These are phyloP conservation scores for Crithidia expoeki DNA, from an alignment of 208 protist genomes.

Conservation along the genomic window DNA sequence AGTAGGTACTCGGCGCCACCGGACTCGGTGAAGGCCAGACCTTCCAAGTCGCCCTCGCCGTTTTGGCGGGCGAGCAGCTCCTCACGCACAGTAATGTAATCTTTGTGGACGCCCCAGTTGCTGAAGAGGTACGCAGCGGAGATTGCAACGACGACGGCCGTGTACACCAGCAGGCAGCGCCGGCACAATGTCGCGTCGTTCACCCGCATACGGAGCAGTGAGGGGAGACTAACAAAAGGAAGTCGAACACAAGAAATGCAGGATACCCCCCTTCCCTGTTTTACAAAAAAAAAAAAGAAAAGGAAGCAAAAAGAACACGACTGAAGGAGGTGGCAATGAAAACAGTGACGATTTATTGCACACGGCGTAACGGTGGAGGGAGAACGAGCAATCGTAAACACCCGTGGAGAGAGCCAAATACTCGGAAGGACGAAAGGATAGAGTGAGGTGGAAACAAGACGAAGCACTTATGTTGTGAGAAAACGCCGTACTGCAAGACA, in stretches of 20 bases:
- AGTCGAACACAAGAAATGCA: background rate
- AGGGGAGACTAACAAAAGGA: background rate
- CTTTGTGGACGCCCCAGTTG: conserved; percentile 23
- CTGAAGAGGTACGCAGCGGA: conserved; percentile 20
- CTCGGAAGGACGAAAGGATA: too few species aligned
- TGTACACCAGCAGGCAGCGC: conserved; percentile 27
- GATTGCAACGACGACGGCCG: conserved; percentile 11
- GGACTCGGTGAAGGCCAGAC: conserved; percentile 23
- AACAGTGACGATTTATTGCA: background rate
- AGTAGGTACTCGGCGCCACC: conserved; percentile 32
- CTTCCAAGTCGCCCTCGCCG: conserved; percentile 7
- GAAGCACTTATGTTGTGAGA: too few species aligned
- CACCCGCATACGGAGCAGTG: background rate
- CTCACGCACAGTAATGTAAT: conserved; percentile 11
- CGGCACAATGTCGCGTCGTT: conserved; percentile 11
- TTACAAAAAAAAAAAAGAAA: background rate
- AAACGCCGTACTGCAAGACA: too few species aligned
- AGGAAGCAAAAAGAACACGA: background rate
- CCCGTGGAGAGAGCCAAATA: too few species aligned
- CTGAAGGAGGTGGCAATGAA: background rate
- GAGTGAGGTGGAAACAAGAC: too few species aligned
- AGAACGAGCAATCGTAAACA: too few species aligned
- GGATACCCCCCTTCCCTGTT: too few species aligned
- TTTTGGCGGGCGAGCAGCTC: conserved; percentile 3
- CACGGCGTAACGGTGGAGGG: too few species aligned